Base-by-base conservation (phyloP, 2,329 filamentous ascomycete genomes). In the Colletotrichum australisinense region DNA sequence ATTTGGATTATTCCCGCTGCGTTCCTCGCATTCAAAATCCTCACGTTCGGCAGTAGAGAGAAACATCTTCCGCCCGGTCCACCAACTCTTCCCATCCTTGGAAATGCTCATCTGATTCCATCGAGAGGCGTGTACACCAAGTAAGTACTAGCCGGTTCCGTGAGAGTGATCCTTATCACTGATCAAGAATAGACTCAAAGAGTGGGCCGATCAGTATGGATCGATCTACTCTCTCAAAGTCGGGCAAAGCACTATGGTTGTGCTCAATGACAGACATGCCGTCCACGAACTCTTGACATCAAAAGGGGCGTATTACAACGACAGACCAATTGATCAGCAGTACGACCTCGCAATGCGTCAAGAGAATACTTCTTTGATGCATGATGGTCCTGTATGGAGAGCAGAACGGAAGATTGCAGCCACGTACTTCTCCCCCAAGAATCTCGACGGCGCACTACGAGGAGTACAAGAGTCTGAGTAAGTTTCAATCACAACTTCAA, bases 381-480 rank as follows among this genome's bases (percentile, higher is more conserved):
- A 86, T 49, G 86, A 87, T 59, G 84, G 84, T 0, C 78, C 82
- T 16, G 79, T 78, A 22, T 89, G 87, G 87, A 79, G 85, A 7
- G 80, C 75, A 4, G 81, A 84, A n/a, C 81, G 88, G n/a, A 86
- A 84, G 70, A 75, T 86, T 3, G 77, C 87, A 7, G 84, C 87
- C 67, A 83, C 86, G 63, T 79, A 83, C 68, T 82, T 87, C 60
- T 87, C 82, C 76, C 86, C 88, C 76, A 80, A 78, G 14, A 81
- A 83, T 72, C 80, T 84, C 19, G 84, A 87, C 46, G 84, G 83
- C 59, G 70, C 84, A 8, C 83, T 89, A 73, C 67, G 84, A 3
- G 72, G 78, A 0, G 64, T 88, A 0, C 80, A 84, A 53, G 80
- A 89, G 68, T 87, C 87, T 0, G 88, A 90, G 76, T 83, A 83